Evolutionary conservation across 1,284 basidiomycete genomes (phyloP).

Genomic region (Moesziomyces antarcticus): DNA sequence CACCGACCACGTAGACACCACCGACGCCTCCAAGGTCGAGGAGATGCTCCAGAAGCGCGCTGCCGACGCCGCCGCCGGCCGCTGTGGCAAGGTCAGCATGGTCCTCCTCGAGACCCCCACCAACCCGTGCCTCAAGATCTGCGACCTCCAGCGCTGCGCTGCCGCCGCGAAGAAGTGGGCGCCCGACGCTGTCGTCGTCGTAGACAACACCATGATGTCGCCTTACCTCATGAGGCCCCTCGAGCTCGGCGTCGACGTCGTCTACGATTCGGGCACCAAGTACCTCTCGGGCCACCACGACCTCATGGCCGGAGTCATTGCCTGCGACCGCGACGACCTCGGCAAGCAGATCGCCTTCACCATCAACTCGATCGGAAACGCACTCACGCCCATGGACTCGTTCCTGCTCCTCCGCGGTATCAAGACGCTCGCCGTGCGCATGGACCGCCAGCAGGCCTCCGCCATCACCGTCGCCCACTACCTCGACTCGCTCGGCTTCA

Average conservation of each 20-base stretch:
- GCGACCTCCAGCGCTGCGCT: constrained; percentile 77
- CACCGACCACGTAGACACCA: constrained; percentile 95
- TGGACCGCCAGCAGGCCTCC: constrained; percentile 91
- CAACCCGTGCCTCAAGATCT: constrained; percentile 95
- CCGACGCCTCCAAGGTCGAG: constrained; percentile 72
- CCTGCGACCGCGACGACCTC: constrained; percentile 89
- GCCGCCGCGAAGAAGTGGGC: constrained; percentile 59
- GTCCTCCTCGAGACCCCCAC: constrained; percentile 92
- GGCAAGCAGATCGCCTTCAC: constrained; percentile 89
- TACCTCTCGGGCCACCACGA: constrained; percentile 98
- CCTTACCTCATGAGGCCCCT: constrained; percentile 96
- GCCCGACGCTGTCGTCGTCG: constrained; percentile 64
- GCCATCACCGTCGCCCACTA: constrained; percentile 87
- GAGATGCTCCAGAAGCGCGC: constrained; percentile 53
- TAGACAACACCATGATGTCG: constrained; percentile 99
- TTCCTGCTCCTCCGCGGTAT: constrained; percentile 95
- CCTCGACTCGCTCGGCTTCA: constrained; percentile 86
- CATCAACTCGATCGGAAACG: constrained; percentile 98
- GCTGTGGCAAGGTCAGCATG: constrained; percentile 56
- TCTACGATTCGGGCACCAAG: constrained; percentile 98
- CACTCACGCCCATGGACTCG: constrained; percentile 80
- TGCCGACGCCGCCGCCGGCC: constrained; percentile 47
- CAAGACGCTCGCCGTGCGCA: constrained; percentile 95
- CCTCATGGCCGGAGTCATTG: constrained; percentile 82
- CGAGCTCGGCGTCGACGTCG: constrained; percentile 94